phyloP scores from a whole-genome alignment of 2,329 filamentous ascomycete species.

The Iodosphaeria phyllophila region DNA sequence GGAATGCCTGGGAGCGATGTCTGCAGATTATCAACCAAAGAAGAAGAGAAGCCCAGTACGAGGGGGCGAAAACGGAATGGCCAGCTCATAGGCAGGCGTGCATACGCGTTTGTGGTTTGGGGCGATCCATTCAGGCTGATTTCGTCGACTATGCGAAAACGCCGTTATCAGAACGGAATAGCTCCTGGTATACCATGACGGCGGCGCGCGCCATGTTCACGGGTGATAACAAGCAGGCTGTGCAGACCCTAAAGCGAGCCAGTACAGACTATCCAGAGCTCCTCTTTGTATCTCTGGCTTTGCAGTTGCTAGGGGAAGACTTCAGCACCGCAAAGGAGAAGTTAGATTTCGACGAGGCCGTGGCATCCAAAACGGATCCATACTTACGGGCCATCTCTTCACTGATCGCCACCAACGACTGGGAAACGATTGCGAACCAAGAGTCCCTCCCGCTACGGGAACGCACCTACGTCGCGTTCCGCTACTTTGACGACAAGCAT shows the following conservation, averaged over 20 bases:
- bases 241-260: constrained; percentile 49
- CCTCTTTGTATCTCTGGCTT: constrained; percentile 46
- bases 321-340: constrained; percentile 24
- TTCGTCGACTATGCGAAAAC: constrained; percentile 24
- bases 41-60: constrained; percentile 40
- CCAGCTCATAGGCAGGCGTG: constrained; percentile 58
- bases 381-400: constrained; percentile 67
- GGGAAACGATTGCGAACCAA: constrained; percentile 56
- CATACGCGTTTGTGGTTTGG: constrained; percentile 57
- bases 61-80: constrained; percentile 42
- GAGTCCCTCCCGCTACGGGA: constrained; percentile 56
- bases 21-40: constrained; percentile 46
- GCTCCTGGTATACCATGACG: constrained; percentile 47
- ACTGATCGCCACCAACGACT: constrained; percentile 59
- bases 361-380: constrained; percentile 50
- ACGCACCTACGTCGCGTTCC: constrained; percentile 54
- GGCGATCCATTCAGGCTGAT: constrained; percentile 29
- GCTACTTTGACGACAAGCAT: constrained; percentile 41
- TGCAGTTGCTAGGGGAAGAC: constrained; percentile 40
- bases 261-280: constrained; percentile 44
- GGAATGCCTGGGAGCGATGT: constrained; percentile 37
- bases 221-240: constrained; percentile 47
- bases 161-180: constrained; percentile 27
- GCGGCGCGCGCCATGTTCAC: constrained; percentile 61
- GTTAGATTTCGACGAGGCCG: constrained; percentile 37